Percentiles rank a stretch among this genome's conserved stretches.
Evolutionary conservation across 345 rosid species (phyloP).

Genomic region (Sisymbrium altissimum): DNA sequence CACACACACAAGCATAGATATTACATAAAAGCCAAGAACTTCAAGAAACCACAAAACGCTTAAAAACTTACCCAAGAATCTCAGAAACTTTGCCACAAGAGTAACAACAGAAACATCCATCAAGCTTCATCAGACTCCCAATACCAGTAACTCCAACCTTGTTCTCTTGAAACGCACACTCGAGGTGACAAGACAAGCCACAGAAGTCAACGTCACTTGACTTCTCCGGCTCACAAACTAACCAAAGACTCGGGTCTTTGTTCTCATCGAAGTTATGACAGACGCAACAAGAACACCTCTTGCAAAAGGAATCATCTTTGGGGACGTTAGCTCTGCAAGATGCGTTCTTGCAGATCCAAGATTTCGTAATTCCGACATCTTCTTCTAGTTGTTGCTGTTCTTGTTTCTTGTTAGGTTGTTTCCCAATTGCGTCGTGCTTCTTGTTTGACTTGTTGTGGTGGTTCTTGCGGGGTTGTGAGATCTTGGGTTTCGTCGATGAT

Average conservation of each 20-base stretch:
- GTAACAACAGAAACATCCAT: constrained; percentile 71
- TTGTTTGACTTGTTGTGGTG: constrained; percentile 44
- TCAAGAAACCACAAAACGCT: too few relatives aligned
- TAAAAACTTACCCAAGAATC: constrained; percentile 69
- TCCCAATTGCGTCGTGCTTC: constrained; percentile 48
- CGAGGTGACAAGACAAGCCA: constrained; percentile 88
- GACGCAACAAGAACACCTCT: constrained; percentile 94
- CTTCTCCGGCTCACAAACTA: constrained; percentile 35
- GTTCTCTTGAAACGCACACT: constrained; percentile 77
- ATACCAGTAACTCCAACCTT: constrained; percentile 71
- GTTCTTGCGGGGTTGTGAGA: constrained; percentile 48
- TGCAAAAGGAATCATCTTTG: constrained; percentile 83
- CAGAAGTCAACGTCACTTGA: constrained; percentile 52
- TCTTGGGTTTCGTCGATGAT: constrained; percentile 62
- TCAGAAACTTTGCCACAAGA: constrained; percentile 97
- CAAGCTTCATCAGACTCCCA: constrained; percentile 32
- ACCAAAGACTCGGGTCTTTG: constrained; percentile 41
- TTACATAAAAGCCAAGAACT: constrained; percentile 20
- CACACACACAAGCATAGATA: neutral
- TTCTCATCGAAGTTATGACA: constrained; percentile 92
- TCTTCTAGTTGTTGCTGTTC: neutral
- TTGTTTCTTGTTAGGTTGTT: constrained; percentile 19
- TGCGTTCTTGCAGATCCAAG: constrained; percentile 57
- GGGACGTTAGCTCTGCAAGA: constrained; percentile 40
- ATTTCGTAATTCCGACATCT: constrained; percentile 38